Evolutionary conservation across 139 green algal species (phyloP).

Genomic region (Penium margaritaceum): DNA sequence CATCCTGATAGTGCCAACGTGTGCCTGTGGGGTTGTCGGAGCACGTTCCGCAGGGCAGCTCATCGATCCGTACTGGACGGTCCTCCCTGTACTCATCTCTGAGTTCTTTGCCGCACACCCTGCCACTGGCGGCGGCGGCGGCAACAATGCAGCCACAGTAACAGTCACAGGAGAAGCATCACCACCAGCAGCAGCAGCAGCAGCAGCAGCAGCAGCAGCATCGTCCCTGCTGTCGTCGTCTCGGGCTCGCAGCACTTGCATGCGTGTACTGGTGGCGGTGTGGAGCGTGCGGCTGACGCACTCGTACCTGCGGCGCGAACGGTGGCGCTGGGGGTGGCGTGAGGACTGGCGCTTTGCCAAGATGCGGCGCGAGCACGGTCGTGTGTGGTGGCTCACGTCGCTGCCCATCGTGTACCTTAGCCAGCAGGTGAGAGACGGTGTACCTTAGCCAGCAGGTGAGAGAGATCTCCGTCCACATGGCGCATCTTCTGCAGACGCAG

Average conservation of each 20-base stretch:
- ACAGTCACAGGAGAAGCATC: too few relatives aligned
- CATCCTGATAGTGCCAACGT: too few relatives aligned
- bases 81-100: constrained; percentile 55
- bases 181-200: too few relatives aligned
- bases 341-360: constrained; percentile 68
- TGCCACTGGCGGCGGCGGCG: too few relatives aligned
- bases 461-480: too few relatives aligned
- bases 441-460: too few relatives aligned
- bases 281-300: constrained; percentile 61
- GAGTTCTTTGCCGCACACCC: constrained; percentile 55
- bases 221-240: too few relatives aligned
- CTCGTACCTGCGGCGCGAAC: constrained; percentile 65
- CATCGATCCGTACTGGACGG: constrained; percentile 66
- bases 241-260: constrained; percentile 9
- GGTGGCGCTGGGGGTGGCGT: constrained; percentile 56
- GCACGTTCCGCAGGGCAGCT: too few relatives aligned
- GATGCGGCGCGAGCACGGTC: constrained; percentile 39
- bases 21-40: too few relatives aligned
- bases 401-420: constrained; percentile 53
- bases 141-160: too few relatives aligned
- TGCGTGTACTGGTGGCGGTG: constrained; percentile 44
- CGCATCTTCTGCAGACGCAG: too few relatives aligned
- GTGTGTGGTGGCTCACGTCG: constrained; percentile 39
- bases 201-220: too few relatives aligned
- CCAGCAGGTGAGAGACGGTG: constrained; percentile 20